phyloP scores from a whole-genome alignment of 139 green algal genomes.

The Haematococcus lacustris region DNA sequence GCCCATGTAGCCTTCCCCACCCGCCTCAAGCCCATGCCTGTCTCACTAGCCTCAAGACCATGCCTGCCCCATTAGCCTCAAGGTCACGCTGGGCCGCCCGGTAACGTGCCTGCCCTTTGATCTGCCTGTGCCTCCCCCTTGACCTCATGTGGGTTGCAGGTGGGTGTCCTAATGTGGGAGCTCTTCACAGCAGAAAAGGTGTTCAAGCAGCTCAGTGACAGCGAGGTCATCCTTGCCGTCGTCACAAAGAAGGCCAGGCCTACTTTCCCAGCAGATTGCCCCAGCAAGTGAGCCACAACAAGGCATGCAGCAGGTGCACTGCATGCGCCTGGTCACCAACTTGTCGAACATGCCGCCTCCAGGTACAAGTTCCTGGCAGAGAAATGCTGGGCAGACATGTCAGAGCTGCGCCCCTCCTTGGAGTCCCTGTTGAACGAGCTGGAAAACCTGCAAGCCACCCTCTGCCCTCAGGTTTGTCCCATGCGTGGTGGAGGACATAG shows the following conservation, averaged over 20 bases:
- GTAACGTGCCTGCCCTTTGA: too few species aligned
- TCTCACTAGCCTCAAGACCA: too few species aligned
- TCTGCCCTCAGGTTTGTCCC: constrained; percentile 29
- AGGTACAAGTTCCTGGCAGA: constrained; percentile 41
- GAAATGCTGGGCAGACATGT: constrained; percentile 35
- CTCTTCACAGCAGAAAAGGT: constrained; percentile 38
- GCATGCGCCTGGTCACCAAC: too few species aligned
- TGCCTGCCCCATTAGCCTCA: too few species aligned
- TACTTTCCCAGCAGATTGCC: constrained; percentile 33
- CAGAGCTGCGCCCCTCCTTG: constrained; percentile 30
- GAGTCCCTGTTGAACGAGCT: constrained; percentile 26
- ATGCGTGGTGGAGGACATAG: too few species aligned
- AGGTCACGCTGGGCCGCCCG: too few species aligned
- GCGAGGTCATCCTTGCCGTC: constrained; percentile 44
- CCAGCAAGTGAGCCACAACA: constrained; percentile 20
- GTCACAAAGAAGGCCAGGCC: constrained; percentile 38
- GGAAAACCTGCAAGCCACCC: constrained; percentile 22
- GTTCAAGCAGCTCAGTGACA: constrained; percentile 43
- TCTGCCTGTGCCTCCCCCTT: too few species aligned
- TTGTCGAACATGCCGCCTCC: too few species aligned
- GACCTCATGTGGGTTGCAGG: too few species aligned
- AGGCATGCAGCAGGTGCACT: too few species aligned
- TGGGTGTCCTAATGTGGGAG: constrained; percentile 61
- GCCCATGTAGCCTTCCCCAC: too few species aligned
- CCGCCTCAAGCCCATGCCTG: too few species aligned